phyloP scores from a whole-genome alignment of 78 protist genomes.

The Monocercomonoides exilis region DNA sequence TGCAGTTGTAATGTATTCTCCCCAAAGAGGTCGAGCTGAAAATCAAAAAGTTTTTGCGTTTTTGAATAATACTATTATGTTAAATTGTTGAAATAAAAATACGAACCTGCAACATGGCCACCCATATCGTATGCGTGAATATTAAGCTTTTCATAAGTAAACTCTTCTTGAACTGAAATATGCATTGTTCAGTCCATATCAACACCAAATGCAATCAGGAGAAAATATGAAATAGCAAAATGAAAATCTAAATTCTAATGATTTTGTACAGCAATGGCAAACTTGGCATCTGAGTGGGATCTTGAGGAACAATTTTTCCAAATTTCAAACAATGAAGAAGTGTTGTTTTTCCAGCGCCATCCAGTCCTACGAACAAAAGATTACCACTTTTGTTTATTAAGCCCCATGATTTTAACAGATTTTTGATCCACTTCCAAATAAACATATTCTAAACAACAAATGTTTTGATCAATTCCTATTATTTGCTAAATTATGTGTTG shows the following conservation, averaged over 20 bases:
- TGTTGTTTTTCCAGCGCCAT: conserved; percentile 99
- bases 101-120: background rate
- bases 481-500: no score
- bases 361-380: conserved; percentile 97
- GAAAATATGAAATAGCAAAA: background rate
- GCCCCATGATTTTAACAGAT: conserved; percentile 40
- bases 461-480: no score
- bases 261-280: background rate
- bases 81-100: background rate
- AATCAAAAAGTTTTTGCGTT: no score
- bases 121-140: background rate
- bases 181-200: no score
- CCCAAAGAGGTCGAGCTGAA: conserved; percentile 56
- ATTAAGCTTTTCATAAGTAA: background rate
- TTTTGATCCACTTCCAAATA: conserved; percentile 10
- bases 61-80: background rate
- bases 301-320: conserved; percentile 59
- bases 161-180: background rate
- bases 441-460: no score
- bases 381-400: conserved; percentile 81
- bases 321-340: conserved; percentile 87
- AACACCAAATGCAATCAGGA: no score
- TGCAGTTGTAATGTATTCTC: conserved; percentile 79
- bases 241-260: background rate
- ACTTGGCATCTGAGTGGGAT: conserved; percentile 89